Base-by-base conservation (phyloP, 176 grass and related monocot genomes). In the Aegilops speltoides region DNA sequence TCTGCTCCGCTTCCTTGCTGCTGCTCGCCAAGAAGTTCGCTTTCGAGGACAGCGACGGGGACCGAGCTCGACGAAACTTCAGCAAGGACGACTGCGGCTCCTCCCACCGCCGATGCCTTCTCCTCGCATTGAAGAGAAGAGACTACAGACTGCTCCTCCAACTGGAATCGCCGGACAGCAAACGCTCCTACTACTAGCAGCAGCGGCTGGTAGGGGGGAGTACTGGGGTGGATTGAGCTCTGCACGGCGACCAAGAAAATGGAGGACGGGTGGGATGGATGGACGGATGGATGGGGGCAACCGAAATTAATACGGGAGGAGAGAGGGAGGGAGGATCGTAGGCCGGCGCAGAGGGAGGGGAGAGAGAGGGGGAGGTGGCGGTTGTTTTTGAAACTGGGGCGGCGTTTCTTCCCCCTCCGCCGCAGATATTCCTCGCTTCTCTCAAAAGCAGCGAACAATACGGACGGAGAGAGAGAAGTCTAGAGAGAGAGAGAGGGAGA, bases 401-500 rank as follows among this genome's bases (percentile, higher is more conserved):
- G 10, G 71, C 86, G 81, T 76, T 20, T 7, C 7, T 71, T 95
- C 88, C 83, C 83, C 89, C 90, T 85, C 85, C 65, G 83, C 10
- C 11, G 86, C 88, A 87, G 89, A 76, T 90, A 88, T 91, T 91
- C 88, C 71, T 82, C 82, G 79, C 88, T 79, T 88, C 90, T 78
- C 90, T 93, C 82, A 59, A 95, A 91, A 95, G 91, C 79, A 91
- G 91, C 89, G 93, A 90, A 86, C 89, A 82, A 52, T 67, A 26
- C 38, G 90, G 50, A n/a, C 40, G 34, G 50, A 73, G 40, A 38
- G 36, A 67, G 65, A 73, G 33, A 64, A 10, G 79, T 69, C 81
- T 48, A n/a, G 71, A 34, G 68, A 37, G 83, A 80, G 16, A 56
- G 11, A 52, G 6, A 17, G 31, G 31, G 68, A 37, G 83, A 80